Base-by-base conservation (phyloP, 495 filamentous ascomycete species). In the Saxispiralis lemnorum region DNA sequence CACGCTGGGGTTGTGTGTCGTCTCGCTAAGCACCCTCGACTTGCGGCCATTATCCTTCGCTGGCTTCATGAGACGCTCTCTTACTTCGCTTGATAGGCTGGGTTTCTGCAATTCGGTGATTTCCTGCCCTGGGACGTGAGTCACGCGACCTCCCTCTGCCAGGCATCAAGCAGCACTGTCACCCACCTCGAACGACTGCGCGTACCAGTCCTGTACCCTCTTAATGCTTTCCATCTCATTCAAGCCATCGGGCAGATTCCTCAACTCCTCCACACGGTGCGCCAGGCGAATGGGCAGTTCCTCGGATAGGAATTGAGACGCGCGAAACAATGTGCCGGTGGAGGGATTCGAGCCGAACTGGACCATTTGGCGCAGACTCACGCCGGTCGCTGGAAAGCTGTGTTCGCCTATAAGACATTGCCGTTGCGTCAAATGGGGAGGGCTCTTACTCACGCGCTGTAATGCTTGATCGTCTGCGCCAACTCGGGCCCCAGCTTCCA, bases 381-480 rank as follows among this genome's bases (percentile, higher is more conserved):
- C 87, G 49, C 89, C 89, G 32, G 92, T 97, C 46, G 89, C 89
- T 45, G 92, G 92, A 63, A 96, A 96, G 68, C 75, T 79, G 59
- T 12, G 30, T 3, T 5, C 24, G 9, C 24, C 24, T 28, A 5
- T 28, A 4, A 28, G 24, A 4, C 24, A 28, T 28, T 28, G 24
- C 24, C 24, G 9, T 28, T 28, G 24, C 24, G 5, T 28, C 24
- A 32, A 10, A 11, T 6, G 31, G 14, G 12, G 7, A 21, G 15
- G 37, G 15, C 28, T n/a, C n/a, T n/a, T n/a, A 13, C 19, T 34
- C 16, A 43, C 32, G 42, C 32, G 33, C 41, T 43, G 72, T 95
- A 95, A 69, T 95, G 88, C 61, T 81, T 84, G 81, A 97, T 97
- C 75, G 81, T 93, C 51, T 93, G 79, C 85, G 93, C 88, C 78